Evolutionary conservation across 257 asterid species (phyloP).

Genomic region (Salvia rosmarinus): DNA sequence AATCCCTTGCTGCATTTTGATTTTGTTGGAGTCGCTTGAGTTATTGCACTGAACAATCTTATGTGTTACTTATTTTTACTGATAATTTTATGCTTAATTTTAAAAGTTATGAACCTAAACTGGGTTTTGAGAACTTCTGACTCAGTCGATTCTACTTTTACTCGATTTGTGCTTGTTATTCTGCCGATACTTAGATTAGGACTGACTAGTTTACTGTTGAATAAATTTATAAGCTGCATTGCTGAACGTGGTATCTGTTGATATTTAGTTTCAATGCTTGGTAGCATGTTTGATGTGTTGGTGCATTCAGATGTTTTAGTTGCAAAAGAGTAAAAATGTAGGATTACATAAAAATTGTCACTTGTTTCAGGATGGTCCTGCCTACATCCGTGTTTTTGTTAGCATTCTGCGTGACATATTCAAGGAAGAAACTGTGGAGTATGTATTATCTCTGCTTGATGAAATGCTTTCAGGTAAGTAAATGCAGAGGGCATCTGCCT

Average conservation of each 20-base stretch:
- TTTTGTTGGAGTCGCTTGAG: not conserved
- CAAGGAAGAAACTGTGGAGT: constrained; percentile 92
- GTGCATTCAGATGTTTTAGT: constrained; percentile 24
- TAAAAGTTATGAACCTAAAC: not conserved
- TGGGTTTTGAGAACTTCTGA: not conserved
- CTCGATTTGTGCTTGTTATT: constrained; percentile 6
- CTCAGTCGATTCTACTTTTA: not conserved
- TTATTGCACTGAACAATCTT: constrained; percentile 8
- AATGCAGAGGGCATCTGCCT: not conserved
- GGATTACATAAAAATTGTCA: constrained; percentile 18
- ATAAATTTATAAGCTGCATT: not conserved
- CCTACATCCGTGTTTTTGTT: constrained; percentile 70
- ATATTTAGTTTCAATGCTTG: constrained; percentile 15
- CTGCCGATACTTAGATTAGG: not conserved
- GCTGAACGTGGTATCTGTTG: not conserved
- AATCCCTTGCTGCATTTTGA: constrained; percentile 12
- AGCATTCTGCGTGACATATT: constrained; percentile 80
- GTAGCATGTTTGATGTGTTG: constrained; percentile 29
- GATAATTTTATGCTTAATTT: not conserved
- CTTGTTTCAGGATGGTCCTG: constrained; percentile 84
- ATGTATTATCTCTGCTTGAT: constrained; percentile 82
- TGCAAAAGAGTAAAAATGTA: not conserved
- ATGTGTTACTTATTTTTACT: constrained; percentile 4
- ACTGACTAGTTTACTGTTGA: not conserved
- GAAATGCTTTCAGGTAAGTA: constrained; percentile 79